Evolutionary conservation across 2,329 filamentous ascomycete genomes (phyloP).

Genomic region (Madurella mycetomatis): DNA sequence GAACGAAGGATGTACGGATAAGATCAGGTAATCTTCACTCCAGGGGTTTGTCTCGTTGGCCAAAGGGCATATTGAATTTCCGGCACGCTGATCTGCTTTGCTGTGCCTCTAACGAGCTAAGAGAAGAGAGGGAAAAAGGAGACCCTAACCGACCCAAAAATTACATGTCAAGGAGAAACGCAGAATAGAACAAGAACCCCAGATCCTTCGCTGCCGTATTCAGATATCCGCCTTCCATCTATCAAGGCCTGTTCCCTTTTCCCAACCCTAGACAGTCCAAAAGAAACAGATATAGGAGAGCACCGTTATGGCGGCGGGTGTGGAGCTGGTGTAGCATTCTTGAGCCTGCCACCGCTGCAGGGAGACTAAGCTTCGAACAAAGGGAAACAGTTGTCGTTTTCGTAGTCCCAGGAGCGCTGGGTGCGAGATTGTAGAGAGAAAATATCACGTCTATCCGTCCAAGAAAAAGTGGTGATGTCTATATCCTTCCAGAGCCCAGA

Average conservation of each 20-base stretch:
- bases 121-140: background rate
- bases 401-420: slow-evolving; percentile 1
- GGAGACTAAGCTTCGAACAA: background rate
- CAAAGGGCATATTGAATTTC: background rate
- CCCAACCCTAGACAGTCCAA: background rate
- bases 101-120: background rate
- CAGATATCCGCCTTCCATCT: background rate
- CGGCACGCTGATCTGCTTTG: background rate
- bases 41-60: background rate
- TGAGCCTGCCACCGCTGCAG: too few species aligned
- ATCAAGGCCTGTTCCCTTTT: background rate
- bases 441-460: slow-evolving; percentile 20
- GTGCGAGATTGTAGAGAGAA: slow-evolving; percentile 6
- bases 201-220: background rate
- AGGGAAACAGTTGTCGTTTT: slow-evolving; percentile 13
- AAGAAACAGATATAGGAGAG: background rate
- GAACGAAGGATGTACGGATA: too few species aligned
- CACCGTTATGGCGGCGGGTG: too few species aligned
- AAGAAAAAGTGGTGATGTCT: slow-evolving; percentile 24
- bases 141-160: background rate
- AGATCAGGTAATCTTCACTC: background rate
- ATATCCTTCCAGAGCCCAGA: slow-evolving; percentile 9
- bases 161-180: background rate
- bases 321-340: too few species aligned
- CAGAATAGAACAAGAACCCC: background rate